Evolutionary conservation across 2,329 filamentous ascomycete genomes (phyloP), one percentile per base, ranked within the genome.

Genomic region (Ophiostoma sp.): DNA sequence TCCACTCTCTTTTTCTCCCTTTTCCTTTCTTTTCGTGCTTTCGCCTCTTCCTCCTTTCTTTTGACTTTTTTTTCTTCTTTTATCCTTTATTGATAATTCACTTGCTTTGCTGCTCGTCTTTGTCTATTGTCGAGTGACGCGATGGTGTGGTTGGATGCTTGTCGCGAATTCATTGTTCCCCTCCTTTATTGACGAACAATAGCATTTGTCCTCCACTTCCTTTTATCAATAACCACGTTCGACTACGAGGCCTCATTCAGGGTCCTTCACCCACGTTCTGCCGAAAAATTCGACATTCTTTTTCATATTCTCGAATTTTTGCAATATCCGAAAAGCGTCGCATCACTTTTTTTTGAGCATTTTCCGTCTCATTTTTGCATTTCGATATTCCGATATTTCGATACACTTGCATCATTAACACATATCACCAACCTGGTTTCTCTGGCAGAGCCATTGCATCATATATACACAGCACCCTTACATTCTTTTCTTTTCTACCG

Each of bases 1-100:
- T 25, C 17, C 42, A 50, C 64, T 50, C 64, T 50, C 42, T 31
- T 22, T 50, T 68, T 42, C 9, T n/a, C 9, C 42, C 2, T 69
- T 59, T 45, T 45, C n/a, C 36, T 64, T 28, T 42, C 12, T 66
- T 45, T 17, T 25, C n/a, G 31, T 22, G 4, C 11, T 28, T 45
- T 45, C 6, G 0, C 42, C 48, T 64, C 42, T 3, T 71, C 50
- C 15, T 64, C 36, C 61, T 42, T 17, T 28, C 11, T 45, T 28
- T 17, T 25, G 69, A 73, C n/a, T 2, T 12, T 12, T 74, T 50
- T 73, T 72, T 73, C 52, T 71, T 75, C 50, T 68, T 39, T 68
- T 69, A 36, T 36, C 72, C 63, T 52, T 61, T 59, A 11, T 50
- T 28, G 28, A 17, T 28, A 48, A 17, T 19, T 48, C 25, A 22